These are phyloP conservation scores for Helianthus tuberosus DNA, from an alignment of 129 eudicot genomes.

Conservation along the genomic window DNA sequence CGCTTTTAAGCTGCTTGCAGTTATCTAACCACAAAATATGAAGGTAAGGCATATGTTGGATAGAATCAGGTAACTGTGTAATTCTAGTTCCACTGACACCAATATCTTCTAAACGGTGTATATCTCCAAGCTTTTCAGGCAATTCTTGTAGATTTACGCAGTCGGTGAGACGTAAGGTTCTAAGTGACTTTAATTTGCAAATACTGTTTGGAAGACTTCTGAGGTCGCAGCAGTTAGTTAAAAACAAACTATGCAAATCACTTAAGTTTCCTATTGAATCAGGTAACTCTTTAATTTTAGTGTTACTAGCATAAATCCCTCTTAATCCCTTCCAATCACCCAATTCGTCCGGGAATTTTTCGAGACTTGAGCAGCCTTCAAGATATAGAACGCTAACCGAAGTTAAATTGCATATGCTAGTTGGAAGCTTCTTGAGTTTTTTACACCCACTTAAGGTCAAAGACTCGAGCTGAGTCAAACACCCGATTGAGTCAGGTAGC, in stretches of 20 bases:
- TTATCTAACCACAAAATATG: constrained; percentile 12
- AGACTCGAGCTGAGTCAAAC: constrained; percentile 5
- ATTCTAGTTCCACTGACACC: constrained; percentile 19
- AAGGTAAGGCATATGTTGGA: constrained; percentile 6
- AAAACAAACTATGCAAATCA: not conserved
- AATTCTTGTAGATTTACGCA: constrained; percentile 23
- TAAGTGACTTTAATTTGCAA: constrained; percentile 27
- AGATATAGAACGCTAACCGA: constrained; percentile 12
- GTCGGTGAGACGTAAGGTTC: not conserved
- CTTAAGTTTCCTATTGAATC: constrained; percentile 22
- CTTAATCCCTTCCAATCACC: constrained; percentile 17
- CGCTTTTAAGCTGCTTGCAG: constrained; percentile 3
- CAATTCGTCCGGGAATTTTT: constrained; percentile 12
- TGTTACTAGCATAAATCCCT: constrained; percentile 14
- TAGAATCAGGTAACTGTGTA: constrained; percentile 14
- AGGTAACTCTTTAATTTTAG: constrained; percentile 9
- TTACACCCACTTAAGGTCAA: constrained; percentile 10
- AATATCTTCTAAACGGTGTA: constrained; percentile 14
- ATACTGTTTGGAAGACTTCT: constrained; percentile 26
- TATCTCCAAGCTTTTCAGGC: constrained; percentile 20
- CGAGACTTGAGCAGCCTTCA: constrained; percentile 16
- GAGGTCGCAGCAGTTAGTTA: constrained; percentile 11
- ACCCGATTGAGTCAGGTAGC: constrained; percentile 27
- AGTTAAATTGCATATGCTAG: constrained; percentile 21
- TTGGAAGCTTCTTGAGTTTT: constrained; percentile 30